Base-by-base conservation (phyloP, 2,329 filamentous ascomycete species). In the Phyllosticta citriasiana region DNA sequence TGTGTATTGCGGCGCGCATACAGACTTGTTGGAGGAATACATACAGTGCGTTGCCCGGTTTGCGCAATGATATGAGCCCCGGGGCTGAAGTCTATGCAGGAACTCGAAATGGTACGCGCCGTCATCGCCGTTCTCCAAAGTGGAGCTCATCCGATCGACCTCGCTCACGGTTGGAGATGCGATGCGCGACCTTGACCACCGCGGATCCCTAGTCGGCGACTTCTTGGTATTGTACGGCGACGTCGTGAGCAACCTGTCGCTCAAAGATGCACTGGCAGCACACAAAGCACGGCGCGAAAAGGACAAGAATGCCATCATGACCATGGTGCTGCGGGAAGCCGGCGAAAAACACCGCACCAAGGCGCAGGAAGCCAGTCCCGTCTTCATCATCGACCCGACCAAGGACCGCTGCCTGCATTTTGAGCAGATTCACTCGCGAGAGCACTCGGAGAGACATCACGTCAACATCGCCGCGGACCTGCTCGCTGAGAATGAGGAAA, bases 221-320 rank as follows among this genome's bases (percentile, higher is more conserved):
- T 99, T 99, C 69, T 80, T 99, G 35, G 79, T 96, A 8, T 91
- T 97, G 2, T 92, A 95, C 72, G 93, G 93, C 61, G 94, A 99
- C 72, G 82, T 97, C 26, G 86, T 99, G 57, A 89, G 91, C 65
- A 97, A 97, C 70, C 79, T 97, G 61, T 84, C 88, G 19, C 85
- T 99, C n/a, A 90, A 93, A 64, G 79, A 80, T 55, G 88, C 89
- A 8, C 77, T 99, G 57, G 84, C 86, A 2, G 86, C 85, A 59
- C 94, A 99, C 73, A 85, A 89, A 63, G 87, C 87, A 60, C 87
- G 94, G 63, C 85, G 91, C 63, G 84, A 87, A 70, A 85, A 86
- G 59, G 91, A 95, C 77, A 93, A 94, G 69, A 93, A 96, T 72
- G 91, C 93, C 47, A 96, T 97, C 75, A 97, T 99, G 94, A 99